Conservation (phyloP, 495 filamentous ascomycete species). For the Neurospora pannonica region DNA sequence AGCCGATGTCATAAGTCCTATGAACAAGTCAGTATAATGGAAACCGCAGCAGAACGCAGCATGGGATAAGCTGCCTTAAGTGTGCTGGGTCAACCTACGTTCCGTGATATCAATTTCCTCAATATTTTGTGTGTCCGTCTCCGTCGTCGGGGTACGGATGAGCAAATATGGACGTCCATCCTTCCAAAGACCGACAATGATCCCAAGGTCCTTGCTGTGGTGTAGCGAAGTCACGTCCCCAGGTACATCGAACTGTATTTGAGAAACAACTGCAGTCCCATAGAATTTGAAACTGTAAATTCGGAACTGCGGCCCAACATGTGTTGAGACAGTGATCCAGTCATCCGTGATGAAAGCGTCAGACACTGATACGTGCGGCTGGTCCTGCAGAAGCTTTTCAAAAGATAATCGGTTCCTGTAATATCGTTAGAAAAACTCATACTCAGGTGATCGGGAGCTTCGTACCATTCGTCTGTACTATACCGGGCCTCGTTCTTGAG, state of each 20-base stretch:
- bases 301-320: slow-evolving; percentile 19
- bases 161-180: slow-evolving; percentile 17
- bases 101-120: slow-evolving; percentile 8
- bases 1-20: slow-evolving; percentile 1
- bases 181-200: slow-evolving; percentile 25
- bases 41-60: background rate
- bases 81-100: slow-evolving; percentile 6
- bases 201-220: slow-evolving; percentile 10
- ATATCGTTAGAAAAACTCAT: slow-evolving; percentile 1
- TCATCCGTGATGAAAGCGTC: slow-evolving; percentile 23
- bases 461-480: background rate
- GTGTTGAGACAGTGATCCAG: slow-evolving; percentile 26
- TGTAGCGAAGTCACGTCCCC: slow-evolving; percentile 35
- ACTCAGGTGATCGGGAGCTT: background rate
- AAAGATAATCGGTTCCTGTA: slow-evolving; percentile 18
- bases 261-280: slow-evolving; percentile 9
- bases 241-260: slow-evolving; percentile 17
- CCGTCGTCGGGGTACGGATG: background rate
- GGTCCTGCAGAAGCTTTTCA: slow-evolving; percentile 15
- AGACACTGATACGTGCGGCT: slow-evolving; percentile 14
- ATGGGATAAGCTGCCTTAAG: background rate
- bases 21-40: background rate
- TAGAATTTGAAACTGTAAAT: slow-evolving; percentile 23
- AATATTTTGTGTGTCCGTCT: background rate
- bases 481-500: background rate